Base-by-base conservation (phyloP, 2,329 filamentous ascomycete species). In the Aspergillus luchuensis region DNA sequence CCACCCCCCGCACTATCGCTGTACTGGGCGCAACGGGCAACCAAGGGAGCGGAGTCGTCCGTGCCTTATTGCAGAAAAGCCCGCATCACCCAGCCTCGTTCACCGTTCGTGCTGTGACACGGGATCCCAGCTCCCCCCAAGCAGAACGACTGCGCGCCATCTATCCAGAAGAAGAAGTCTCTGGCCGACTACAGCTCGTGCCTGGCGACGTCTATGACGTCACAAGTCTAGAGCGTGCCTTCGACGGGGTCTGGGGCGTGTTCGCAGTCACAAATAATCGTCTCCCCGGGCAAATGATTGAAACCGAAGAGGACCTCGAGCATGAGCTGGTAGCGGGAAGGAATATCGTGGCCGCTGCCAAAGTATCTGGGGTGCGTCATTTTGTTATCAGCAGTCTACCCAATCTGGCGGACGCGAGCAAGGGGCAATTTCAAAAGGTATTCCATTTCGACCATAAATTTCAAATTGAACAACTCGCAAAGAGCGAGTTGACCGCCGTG, bases 331-430 rank as follows among this genome's bases (percentile, higher is more conserved):
- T 62, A 10, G 63, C 61, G 2, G 67, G 67, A 4, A 17, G 57
- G 15, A 65, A 66, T 19, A 64, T 69, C n/a, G 50, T 69, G 15
- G 33, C 28, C n/a, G 64, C 63, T 30, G 66, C 67, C 2, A 48
- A 63, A 21, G 60, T 36, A n/a, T 64, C 53, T 39, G 8, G 38
- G 6, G 52, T 63, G 19, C 25, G 25, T 36, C 66, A 67, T 57
- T 62, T 66, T 21, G 58, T 67, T 30, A 55, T 67, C n/a, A 68
- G 65, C 36, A 66, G 62, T 41, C 47, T 68, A 43, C 66, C 66
- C 13, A 57, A 68, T 38, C 60, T 65, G 21, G 47, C 47, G 11
- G 41, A 52, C 13, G 63, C 43, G 2, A 67, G 38, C 2, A 19
- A 33, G 4, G 63, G 65, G 2, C 61, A 47, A 4, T 66, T 60